Evolutionary conservation across 768 basidiomycete species (phyloP).

Genomic region (Favolaschia claudopus): DNA sequence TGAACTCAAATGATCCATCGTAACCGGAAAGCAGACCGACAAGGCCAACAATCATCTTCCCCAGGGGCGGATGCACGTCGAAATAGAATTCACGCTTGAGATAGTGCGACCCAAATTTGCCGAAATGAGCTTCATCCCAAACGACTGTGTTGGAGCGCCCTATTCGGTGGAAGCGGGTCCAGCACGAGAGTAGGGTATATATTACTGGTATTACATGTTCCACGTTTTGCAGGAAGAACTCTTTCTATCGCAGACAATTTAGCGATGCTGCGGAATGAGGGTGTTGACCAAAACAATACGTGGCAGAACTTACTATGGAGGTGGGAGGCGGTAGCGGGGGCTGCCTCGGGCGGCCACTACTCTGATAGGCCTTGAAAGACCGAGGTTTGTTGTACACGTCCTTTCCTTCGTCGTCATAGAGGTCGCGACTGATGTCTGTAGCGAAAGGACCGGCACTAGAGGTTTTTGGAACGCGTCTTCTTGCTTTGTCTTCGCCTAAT

Average conservation of each 20-base stretch:
- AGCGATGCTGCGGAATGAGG: too few relatives aligned
- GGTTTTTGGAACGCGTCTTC: conserved; percentile 49
- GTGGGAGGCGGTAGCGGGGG: conserved; percentile 71
- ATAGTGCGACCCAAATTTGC: conserved; percentile 98
- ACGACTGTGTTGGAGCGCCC: conserved; percentile 87
- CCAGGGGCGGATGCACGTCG: conserved; percentile 97
- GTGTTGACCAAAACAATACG: neutral
- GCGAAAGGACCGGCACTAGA: conserved; percentile 20
- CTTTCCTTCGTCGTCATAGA: conserved; percentile 58
- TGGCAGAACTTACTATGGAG: conserved; percentile 56
- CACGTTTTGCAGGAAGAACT: conserved; percentile 81
- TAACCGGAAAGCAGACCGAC: conserved; percentile 92
- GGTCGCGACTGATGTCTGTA: conserved; percentile 35
- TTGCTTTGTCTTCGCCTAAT: conserved; percentile 73
- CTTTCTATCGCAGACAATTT: conserved; percentile 52
- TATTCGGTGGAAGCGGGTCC: conserved; percentile 94
- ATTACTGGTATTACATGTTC: conserved; percentile 80
- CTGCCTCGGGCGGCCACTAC: conserved; percentile 69
- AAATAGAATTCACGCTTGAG: conserved; percentile 99
- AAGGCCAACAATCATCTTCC: conserved; percentile 98
- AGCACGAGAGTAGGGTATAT: conserved; percentile 94
- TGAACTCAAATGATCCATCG: conserved; percentile 92
- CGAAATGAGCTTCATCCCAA: conserved; percentile 99
- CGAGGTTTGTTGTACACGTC: conserved; percentile 60
- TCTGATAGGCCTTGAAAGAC: conserved; percentile 47